Evolutionary conservation across 176 grass and related monocot genomes (phyloP).

Genomic region (Echinochloa phyllopogon): DNA sequence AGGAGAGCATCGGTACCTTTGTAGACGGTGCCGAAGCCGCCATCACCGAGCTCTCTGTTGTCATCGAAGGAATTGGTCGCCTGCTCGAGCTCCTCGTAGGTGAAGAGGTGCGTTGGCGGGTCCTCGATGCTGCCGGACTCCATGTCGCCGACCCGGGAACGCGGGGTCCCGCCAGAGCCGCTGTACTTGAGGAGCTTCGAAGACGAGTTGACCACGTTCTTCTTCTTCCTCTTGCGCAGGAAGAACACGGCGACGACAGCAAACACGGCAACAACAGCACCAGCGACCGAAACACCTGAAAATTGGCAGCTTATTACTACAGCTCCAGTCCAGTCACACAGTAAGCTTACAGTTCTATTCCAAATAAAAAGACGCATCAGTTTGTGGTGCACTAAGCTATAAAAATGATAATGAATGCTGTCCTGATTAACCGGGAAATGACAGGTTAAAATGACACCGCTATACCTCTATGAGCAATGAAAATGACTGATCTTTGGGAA

Average conservation of each 20-base stretch:
- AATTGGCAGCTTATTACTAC: not conserved
- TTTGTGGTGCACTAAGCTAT: not conserved
- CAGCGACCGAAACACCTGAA: conserved; percentile 25
- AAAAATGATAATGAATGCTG: not conserved
- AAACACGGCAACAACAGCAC: not conserved
- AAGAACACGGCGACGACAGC: not conserved
- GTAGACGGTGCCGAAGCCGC: conserved; percentile 92
- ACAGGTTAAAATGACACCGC: too few relatives aligned
- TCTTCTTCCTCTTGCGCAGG: conserved; percentile 41
- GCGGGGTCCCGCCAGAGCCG: conserved; percentile 43
- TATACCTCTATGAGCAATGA: not conserved
- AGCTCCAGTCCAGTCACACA: too few relatives aligned
- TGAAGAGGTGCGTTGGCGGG: conserved; percentile 60
- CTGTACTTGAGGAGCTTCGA: conserved; percentile 65
- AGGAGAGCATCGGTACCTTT: conserved; percentile 63
- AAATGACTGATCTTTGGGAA: too few relatives aligned
- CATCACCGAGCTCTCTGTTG: conserved; percentile 76
- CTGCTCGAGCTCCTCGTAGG: conserved; percentile 81
- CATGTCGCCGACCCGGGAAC: conserved; percentile 49
- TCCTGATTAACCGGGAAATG: not conserved
- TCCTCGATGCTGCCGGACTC: conserved; percentile 53
- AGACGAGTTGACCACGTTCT: conserved; percentile 50
- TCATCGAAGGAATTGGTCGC: conserved; percentile 71
- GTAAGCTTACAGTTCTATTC: not conserved
- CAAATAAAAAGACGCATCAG: not conserved